Percentiles rank a stretch among this genome's conserved stretches.
These are phyloP conservation scores for Sporormia fimetaria DNA, from an alignment of 495 filamentous ascomycete species.

Conservation along the genomic window DNA sequence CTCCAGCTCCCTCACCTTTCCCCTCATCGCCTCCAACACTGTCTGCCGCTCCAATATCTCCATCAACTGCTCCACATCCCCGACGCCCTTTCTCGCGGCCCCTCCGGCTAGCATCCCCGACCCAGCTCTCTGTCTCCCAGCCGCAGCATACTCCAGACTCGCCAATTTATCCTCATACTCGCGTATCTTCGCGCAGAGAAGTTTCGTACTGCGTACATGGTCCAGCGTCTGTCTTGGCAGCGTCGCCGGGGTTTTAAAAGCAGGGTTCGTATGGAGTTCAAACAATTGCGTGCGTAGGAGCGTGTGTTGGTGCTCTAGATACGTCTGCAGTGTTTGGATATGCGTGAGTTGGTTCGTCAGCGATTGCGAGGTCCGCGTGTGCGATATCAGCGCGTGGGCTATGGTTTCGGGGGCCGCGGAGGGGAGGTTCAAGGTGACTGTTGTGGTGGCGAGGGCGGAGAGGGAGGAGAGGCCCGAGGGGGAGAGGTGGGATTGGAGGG, in stretches of 20 bases:
- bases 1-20: conserved; percentile 46
- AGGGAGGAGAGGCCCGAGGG: conserved; percentile 9
- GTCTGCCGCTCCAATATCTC: conserved; percentile 47
- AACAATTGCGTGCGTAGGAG: conserved; percentile 15
- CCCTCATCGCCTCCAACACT: conserved; percentile 40
- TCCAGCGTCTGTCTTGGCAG: conserved; percentile 20
- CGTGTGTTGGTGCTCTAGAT: conserved; percentile 15
- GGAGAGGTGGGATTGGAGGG: conserved; percentile 14
- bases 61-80: conserved; percentile 38
- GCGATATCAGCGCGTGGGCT: conserved; percentile 20
- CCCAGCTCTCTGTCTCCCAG: conserved; percentile 19
- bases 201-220: conserved; percentile 17
- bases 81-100: conserved; percentile 1
- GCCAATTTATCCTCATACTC: conserved; percentile 20
- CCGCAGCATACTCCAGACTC: conserved; percentile 1
- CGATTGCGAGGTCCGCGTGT: conserved; percentile 11
- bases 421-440: conserved; percentile 10
- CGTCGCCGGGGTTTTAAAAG: conserved; percentile 10
- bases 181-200: conserved; percentile 15
- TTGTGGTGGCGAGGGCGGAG: conserved; percentile 13
- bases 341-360: conserved; percentile 17
- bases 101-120: conserved; percentile 5
- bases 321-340: conserved; percentile 14
- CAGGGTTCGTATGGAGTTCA: conserved; percentile 12
- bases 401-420: conserved; percentile 16